Evolutionary conservation across 2,329 filamentous ascomycete genomes (phyloP).

Genomic region (Fonsecaea pedrosoi): DNA sequence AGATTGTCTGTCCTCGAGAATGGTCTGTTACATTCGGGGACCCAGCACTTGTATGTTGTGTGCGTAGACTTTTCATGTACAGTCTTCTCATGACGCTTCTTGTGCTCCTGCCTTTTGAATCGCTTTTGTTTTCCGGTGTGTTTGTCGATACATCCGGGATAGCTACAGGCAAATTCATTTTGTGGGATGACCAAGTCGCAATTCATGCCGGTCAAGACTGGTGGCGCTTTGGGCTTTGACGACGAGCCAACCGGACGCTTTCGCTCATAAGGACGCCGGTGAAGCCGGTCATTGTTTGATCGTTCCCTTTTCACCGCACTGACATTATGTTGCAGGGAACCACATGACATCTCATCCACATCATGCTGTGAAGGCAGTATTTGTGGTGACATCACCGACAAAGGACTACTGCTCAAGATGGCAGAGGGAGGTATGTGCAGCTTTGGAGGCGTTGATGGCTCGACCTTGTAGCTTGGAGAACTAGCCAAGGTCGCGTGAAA

Average conservation of each 20-base stretch:
- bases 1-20: constrained; percentile 56
- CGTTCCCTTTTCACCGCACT: constrained; percentile 18
- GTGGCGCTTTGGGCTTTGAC: constrained; percentile 25
- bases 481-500: constrained; percentile 34
- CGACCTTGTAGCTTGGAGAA: constrained; percentile 34
- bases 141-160: constrained; percentile 46
- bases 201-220: constrained; percentile 34
- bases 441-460: constrained; percentile 37
- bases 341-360: constrained; percentile 31
- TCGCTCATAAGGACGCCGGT: constrained; percentile 32
- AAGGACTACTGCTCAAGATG: constrained; percentile 36
- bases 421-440: constrained; percentile 26
- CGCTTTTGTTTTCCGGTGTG: constrained; percentile 52
- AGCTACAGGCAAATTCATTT: constrained; percentile 48
- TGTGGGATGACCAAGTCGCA: constrained; percentile 37
- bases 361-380: constrained; percentile 38
- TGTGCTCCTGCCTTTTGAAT: constrained; percentile 58
- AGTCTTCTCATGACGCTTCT: constrained; percentile 58
- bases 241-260: constrained; percentile 28
- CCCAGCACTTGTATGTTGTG: constrained; percentile 51
- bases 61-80: constrained; percentile 49
- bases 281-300: constrained; percentile 26
- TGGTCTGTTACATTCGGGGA: constrained; percentile 49
- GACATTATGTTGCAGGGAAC: constrained; percentile 22
- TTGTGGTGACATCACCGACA: constrained; percentile 30